A percentile compares a stretch with the other conserved stretches of the same genome.
Evolutionary conservation across 495 filamentous ascomycete genomes (phyloP).

Genomic region (Parathielavia appendiculata): DNA sequence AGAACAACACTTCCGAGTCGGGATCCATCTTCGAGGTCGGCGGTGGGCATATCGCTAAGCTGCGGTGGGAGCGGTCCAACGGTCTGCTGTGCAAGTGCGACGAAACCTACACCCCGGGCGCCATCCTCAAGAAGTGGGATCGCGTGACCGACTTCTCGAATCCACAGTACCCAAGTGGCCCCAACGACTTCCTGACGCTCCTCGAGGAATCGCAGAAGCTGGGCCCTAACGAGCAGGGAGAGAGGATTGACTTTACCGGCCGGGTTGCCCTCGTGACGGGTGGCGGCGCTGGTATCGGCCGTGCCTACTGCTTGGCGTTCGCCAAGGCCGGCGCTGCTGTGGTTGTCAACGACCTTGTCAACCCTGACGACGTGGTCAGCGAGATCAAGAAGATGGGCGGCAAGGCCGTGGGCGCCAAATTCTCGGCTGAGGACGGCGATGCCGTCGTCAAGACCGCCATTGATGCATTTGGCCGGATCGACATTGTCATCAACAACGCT

Average conservation of each 20-base stretch:
- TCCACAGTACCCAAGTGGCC: slow-evolving; percentile 77
- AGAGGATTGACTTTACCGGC: slow-evolving; percentile 81
- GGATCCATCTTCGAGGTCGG: slow-evolving; percentile 92
- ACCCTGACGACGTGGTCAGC: slow-evolving; percentile 87
- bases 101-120: slow-evolving; percentile 78
- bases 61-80: slow-evolving; percentile 91
- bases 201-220: slow-evolving; percentile 82
- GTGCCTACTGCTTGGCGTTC: slow-evolving; percentile 86
- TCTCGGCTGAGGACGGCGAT: slow-evolving; percentile 89
- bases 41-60: slow-evolving; percentile 87
- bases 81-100: slow-evolving; percentile 89
- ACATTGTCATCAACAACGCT: slow-evolving; percentile 95
- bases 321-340: slow-evolving; percentile 84
- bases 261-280: slow-evolving; percentile 92
- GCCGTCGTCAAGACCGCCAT: slow-evolving; percentile 88
- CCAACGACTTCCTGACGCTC: slow-evolving; percentile 81
- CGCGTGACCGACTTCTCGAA: slow-evolving; percentile 82
- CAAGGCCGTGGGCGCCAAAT: slow-evolving; percentile 89
- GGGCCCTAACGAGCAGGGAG: slow-evolving; percentile 63
- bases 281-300: slow-evolving; percentile 87
- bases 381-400: slow-evolving; percentile 90
- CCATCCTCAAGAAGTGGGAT: slow-evolving; percentile 83
- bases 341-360: slow-evolving; percentile 89
- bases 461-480: slow-evolving; percentile 88
- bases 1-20: slow-evolving; percentile 76